phyloP scores from a whole-genome alignment of 1,284 basidiomycete genomes.

The Megacollybia platyphylla region DNA sequence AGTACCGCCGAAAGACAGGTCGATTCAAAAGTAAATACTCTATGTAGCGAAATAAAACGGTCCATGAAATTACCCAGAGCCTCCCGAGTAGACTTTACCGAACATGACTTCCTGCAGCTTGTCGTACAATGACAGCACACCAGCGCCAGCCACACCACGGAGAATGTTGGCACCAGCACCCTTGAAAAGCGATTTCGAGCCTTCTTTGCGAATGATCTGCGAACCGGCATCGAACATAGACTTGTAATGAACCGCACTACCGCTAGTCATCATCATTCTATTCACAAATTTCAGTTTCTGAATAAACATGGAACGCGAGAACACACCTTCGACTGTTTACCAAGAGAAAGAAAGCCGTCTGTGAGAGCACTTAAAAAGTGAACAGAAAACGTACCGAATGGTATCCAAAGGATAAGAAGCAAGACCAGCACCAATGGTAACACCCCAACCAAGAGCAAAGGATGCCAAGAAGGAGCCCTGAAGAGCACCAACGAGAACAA shows the following conservation, averaged over 20 bases:
- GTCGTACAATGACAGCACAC: slow-evolving; percentile 60
- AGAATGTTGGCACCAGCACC: slow-evolving; percentile 51
- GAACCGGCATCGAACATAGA: slow-evolving; percentile 51
- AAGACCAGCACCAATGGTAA: slow-evolving; percentile 45
- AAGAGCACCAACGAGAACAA: slow-evolving; percentile 41
- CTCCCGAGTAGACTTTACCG: slow-evolving; percentile 4
- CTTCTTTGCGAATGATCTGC: slow-evolving; percentile 49
- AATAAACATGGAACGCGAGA: no score
- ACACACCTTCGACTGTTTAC: no score
- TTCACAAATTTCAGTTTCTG: no score
- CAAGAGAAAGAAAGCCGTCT: no score
- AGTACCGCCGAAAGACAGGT: background rate
- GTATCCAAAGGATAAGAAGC: slow-evolving; percentile 59
- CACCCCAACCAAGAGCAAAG: slow-evolving; percentile 45
- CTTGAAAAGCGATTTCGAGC: slow-evolving; percentile 46
- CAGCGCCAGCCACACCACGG: slow-evolving; percentile 61
- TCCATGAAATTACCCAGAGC: slow-evolving; percentile 1
- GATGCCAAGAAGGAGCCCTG: slow-evolving; percentile 51
- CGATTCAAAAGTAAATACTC: background rate
- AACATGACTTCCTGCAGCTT: slow-evolving; percentile 28
- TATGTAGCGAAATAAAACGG: background rate
- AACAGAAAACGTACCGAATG: slow-evolving; percentile 18
- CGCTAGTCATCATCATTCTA: slow-evolving; percentile 66
- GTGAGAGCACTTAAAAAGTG: background rate
- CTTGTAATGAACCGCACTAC: slow-evolving; percentile 25